Conservation (phyloP, 352 stramenopile species). For the Thraustochytrium sp. region DNA sequence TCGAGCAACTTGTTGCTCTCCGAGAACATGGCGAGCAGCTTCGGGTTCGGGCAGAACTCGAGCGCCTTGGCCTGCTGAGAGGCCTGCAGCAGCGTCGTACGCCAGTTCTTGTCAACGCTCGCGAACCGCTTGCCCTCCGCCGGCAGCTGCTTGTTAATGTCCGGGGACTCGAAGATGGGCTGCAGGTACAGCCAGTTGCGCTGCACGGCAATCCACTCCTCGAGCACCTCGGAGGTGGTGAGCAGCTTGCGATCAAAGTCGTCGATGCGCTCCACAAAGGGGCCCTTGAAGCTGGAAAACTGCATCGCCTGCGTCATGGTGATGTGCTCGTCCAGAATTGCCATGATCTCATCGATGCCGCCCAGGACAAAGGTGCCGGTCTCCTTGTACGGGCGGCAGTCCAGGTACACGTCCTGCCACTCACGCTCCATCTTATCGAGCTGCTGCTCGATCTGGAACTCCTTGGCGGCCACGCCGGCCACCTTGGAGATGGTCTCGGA, state of each 20-base stretch:
- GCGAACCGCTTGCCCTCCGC: constrained; percentile 85
- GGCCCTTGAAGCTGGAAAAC: constrained; percentile 88
- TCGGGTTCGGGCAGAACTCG: constrained; percentile 84
- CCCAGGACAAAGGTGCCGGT: constrained; percentile 87
- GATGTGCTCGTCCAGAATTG: constrained; percentile 87
- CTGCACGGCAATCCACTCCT: constrained; percentile 88
- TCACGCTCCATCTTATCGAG: constrained; percentile 83
- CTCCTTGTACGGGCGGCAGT: constrained; percentile 76
- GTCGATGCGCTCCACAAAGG: constrained; percentile 84
- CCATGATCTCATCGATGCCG: constrained; percentile 80
- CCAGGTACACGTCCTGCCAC: constrained; percentile 74
- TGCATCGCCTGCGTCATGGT: constrained; percentile 89
- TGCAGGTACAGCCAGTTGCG: constrained; percentile 88
- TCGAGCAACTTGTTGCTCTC: constrained; percentile 87
- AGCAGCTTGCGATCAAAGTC: constrained; percentile 76
- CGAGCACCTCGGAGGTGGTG: constrained; percentile 80
- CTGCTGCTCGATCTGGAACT: constrained; percentile 86
- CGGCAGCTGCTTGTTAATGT: constrained; percentile 91
- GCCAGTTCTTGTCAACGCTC: constrained; percentile 89
- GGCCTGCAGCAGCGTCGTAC: constrained; percentile 12
- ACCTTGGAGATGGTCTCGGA: constrained; percentile 81
- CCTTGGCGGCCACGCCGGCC: constrained; percentile 81
- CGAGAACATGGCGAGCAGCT: constrained; percentile 79
- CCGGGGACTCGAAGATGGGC: constrained; percentile 86
- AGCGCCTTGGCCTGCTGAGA: constrained; percentile 65